Evolutionary conservation across 129 eudicot genomes (phyloP).

Genomic region (Kitagawia praeruptora): DNA sequence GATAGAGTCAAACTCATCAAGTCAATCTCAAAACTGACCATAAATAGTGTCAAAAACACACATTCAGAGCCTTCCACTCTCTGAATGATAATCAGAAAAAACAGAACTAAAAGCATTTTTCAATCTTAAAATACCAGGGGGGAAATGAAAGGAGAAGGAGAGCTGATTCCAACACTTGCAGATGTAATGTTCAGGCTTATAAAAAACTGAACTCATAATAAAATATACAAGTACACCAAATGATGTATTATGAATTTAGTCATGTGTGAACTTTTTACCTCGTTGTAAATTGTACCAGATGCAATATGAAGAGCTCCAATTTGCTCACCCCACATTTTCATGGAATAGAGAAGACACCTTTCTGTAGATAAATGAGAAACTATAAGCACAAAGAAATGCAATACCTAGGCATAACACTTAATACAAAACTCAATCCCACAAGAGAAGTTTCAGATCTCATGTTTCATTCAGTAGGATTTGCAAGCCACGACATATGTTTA

Average conservation of each 20-base stretch:
- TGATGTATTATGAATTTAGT: neutral
- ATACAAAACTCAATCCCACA: neutral
- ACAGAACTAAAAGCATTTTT: neutral
- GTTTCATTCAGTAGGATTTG: neutral
- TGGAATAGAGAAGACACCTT: constrained; percentile 80
- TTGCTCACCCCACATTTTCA: constrained; percentile 76
- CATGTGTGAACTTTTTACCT: constrained; percentile 39
- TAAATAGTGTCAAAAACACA: neutral
- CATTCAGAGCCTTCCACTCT: neutral
- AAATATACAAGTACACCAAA: neutral
- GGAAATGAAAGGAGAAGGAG: neutral
- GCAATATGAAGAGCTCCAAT: constrained; percentile 70
- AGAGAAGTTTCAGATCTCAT: neutral
- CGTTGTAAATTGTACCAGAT: constrained; percentile 85
- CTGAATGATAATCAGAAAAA: neutral
- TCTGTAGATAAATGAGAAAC: constrained; percentile 33
- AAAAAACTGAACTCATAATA: neutral
- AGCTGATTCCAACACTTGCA: neutral
- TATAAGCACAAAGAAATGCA: neutral
- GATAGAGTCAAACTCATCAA: neutral
- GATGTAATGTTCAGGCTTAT: neutral
- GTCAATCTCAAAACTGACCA: neutral
- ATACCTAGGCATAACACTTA: neutral
- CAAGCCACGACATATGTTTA: neutral
- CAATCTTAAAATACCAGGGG: neutral